Evolutionary conservation across 441 rosid genomes (phyloP), one percentile per base, ranked within the genome.

Genomic region (Croton setiger): DNA sequence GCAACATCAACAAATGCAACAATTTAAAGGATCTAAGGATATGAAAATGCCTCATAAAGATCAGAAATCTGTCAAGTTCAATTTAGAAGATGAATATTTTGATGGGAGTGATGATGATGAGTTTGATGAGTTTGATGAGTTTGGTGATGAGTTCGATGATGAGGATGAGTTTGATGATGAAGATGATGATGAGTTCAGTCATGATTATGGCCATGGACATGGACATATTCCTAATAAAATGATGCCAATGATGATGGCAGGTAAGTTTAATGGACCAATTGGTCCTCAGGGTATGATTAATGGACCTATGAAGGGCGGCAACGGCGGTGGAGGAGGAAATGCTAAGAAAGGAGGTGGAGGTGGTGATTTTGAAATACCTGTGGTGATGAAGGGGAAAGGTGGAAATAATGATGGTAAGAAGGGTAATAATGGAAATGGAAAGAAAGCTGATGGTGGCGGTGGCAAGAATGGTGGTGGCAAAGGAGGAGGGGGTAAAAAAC

Each of bases 1-100:
- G 76, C 85, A 75, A 68, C 67, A 66, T 39, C 86, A 77, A 72
- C 83, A 80, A 81, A 79, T 82, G 79, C 83, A 78, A 76, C 83
- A 72, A 60, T 71, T 79, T 66, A 88, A 87, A 66, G 91, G 86
- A 36, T 71, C 81, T 37, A 78, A 81, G 58, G 87, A 82, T 72
- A 63, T 71, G 41, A 83, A 76, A 73, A 23, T 73, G 70, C 76
- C 86, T 0, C 58, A 74, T 4, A 89, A 86, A 61, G 89, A 85
- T 3, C 87, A 87, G 73, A 94, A 90, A 79, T 76, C 89, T 41
- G 97, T 82, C 27, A 90, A 83, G 84, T 87, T 87, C 67, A 75
- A 71, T 44, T 27, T 79, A 79, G 81, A 78, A 37, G 84, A 79
- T 14, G 91, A 87, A 54, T 85, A 87, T 0, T 78, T 73, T 68